Evolutionary conservation across 225 moss, liverwort and hornwort species (phyloP).

Genomic region (Polytrichum commune): DNA sequence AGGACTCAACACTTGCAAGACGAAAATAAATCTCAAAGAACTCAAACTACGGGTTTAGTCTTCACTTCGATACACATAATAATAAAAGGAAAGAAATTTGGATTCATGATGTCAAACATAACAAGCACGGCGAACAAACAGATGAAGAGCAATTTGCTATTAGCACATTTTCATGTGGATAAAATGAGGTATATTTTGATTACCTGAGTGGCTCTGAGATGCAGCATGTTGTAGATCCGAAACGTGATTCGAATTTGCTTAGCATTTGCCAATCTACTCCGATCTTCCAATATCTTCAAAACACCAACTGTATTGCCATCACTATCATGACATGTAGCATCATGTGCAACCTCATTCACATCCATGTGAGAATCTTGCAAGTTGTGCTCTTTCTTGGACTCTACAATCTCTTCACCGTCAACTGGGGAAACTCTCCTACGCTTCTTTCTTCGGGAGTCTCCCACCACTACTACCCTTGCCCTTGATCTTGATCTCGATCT

Average conservation of each 20-base stretch:
- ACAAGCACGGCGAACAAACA: no score
- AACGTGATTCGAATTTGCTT: constrained; percentile 48
- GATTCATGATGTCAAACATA: no score
- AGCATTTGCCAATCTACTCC: constrained; percentile 29
- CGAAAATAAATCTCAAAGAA: no score
- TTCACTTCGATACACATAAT: no score
- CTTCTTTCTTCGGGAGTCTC: neutral
- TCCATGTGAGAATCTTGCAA: no score
- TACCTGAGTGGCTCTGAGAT: constrained; percentile 55
- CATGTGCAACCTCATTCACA: neutral
- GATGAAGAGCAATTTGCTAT: no score
- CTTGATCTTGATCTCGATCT: neutral
- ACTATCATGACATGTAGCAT: constrained; percentile 19
- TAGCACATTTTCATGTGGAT: no score
- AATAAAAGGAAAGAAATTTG: no score
- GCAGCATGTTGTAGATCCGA: constrained; percentile 49
- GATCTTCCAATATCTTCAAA: constrained; percentile 3
- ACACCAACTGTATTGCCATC: constrained; percentile 31
- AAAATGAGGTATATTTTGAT: no score
- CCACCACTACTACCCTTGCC: neutral
- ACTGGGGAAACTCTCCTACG: neutral
- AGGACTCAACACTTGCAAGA: no score
- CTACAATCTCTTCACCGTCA: no score
- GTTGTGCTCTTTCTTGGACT: neutral
- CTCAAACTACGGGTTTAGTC: no score